Percentiles rank a stretch among this genome's conserved stretches.
phyloP scores from a whole-genome alignment of 2,329 filamentous ascomycete genomes.

The Diaporthe sp. region DNA sequence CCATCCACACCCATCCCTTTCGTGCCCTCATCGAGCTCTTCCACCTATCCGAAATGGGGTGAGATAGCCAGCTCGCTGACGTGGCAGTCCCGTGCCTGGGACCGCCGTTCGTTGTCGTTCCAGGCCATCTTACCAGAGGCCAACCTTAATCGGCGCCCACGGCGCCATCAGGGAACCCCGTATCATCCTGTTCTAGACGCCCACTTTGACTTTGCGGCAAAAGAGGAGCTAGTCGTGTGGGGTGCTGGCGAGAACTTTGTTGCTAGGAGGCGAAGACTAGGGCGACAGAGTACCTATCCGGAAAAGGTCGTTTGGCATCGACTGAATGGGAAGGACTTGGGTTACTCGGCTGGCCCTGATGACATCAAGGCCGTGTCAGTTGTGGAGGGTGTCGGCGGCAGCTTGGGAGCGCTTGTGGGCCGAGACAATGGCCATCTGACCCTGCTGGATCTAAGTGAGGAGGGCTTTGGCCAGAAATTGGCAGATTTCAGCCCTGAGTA shows the following conservation, averaged over 20 bases:
- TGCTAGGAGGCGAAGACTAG: conserved; percentile 54
- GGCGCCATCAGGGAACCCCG: conserved; percentile 51
- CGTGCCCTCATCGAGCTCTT: conserved; percentile 16
- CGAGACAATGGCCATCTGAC: conserved; percentile 65
- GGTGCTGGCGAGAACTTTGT: conserved; percentile 67
- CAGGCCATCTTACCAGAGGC: conserved; percentile 49
- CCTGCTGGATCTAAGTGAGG: conserved; percentile 56
- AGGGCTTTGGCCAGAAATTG: conserved; percentile 51
- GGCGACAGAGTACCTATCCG: conserved; percentile 40
- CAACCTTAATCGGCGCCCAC: conserved; percentile 42
- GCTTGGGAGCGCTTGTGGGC: conserved; percentile 59
- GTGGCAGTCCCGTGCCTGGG: conserved; percentile 67
- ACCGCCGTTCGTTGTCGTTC: conserved; percentile 60
- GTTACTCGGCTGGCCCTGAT: conserved; percentile 60
- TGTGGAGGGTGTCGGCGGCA: conserved; percentile 52
- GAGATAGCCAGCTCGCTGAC: conserved; percentile 62
- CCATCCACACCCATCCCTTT: conserved; percentile 55
- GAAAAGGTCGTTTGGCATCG: conserved; percentile 52
- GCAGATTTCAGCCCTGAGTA: conserved; percentile 47
- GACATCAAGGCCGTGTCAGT: conserved; percentile 65
- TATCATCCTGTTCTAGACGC: conserved; percentile 66
- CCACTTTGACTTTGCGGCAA: conserved; percentile 51
- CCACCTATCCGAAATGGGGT: conserved; percentile 50
- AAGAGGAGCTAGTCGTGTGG: conserved; percentile 63
- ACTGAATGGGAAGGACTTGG: conserved; percentile 55